Evolutionary conservation across 2,329 filamentous ascomycete genomes (phyloP), one percentile per base, ranked within the genome.

Genomic region (Arthrocladium fulminans): DNA sequence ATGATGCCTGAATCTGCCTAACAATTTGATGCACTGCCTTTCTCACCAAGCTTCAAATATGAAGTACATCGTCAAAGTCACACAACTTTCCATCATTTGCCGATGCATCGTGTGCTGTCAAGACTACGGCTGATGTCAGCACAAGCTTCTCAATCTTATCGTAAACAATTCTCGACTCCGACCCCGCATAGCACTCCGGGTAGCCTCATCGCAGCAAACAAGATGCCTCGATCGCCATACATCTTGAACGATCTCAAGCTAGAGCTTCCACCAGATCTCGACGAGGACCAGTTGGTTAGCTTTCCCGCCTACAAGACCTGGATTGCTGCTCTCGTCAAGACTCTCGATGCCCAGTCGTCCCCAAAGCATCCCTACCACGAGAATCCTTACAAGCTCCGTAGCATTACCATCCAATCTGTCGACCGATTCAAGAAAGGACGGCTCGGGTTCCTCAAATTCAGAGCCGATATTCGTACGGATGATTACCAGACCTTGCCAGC

Each of bases 371-470:
- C 72, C 15, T 80, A 79, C 57, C 66, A 78, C 56, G 52, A 60
- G 1, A 57, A 68, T 24, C 76, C 75, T 0, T 80, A 76, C 59
- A 61, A 65, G 13, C 67, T 81, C 1, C 68, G 68, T 25, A 63
- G 64, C 15, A 74, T 81, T 54, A 67, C 75, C 3, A 65, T 80
- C 25, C 76, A 80, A 56, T 62, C 73, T 2, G 70, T 73, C 15
- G 76, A 78, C 59, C 73, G 69, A 57, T 80, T 80, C 54, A 67
- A 67, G 7, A 58, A 56, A 19, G 64, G 61, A 2, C 66, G 71
- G 6, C 57, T 79, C 3, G 77, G 77, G 1, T 81, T 80, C 54
- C 57, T 80, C 43, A 80, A 80, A 54, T 56, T 80, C 23, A 72
- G 72, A 50, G 70, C 74, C 0, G 66, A 71, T 7, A 68, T 81